phyloP scores from a whole-genome alignment of 2,329 filamentous ascomycete genomes.

The Tolypocladium nubicola region DNA sequence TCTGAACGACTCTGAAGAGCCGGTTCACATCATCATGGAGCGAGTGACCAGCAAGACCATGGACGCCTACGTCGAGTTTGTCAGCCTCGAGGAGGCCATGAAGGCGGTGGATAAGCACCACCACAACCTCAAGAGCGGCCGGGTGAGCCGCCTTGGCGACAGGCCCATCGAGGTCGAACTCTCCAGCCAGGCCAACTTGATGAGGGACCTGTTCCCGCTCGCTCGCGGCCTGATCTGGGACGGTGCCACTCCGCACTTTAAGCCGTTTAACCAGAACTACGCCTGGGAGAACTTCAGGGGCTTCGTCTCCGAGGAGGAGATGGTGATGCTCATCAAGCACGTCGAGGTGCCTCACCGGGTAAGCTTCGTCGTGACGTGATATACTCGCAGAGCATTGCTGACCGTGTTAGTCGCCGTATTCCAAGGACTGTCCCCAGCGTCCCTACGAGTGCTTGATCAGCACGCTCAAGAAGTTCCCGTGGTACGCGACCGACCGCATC shows the following conservation, averaged over 20 bases:
- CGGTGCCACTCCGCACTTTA: constrained; percentile 30
- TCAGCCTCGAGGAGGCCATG: constrained; percentile 40
- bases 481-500: constrained; percentile 46
- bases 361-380: constrained; percentile 15
- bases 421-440: constrained; percentile 50
- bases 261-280: constrained; percentile 21
- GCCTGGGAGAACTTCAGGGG: constrained; percentile 46
- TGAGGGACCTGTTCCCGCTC: constrained; percentile 52
- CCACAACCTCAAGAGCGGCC: constrained; percentile 23
- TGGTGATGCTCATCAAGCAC: constrained; percentile 53
- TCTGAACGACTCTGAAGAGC: constrained; percentile 41
- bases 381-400: background rate
- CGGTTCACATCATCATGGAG: constrained; percentile 55
- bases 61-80: constrained; percentile 50
- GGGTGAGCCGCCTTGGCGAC: constrained; percentile 41
- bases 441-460: constrained; percentile 57
- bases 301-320: constrained; percentile 51
- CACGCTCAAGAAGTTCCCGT: constrained; percentile 52
- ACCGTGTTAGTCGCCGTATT: constrained; percentile 42
- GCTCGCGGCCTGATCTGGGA: constrained; percentile 47
- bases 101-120: constrained; percentile 39
- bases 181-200: constrained; percentile 44
- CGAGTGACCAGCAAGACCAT: constrained; percentile 51
- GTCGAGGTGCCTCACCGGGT: constrained; percentile 52
- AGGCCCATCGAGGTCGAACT: constrained; percentile 47